These are phyloP conservation scores for Avena sativa DNA, from an alignment of 176 grass and related monocot genomes.

Conservation along the genomic window DNA sequence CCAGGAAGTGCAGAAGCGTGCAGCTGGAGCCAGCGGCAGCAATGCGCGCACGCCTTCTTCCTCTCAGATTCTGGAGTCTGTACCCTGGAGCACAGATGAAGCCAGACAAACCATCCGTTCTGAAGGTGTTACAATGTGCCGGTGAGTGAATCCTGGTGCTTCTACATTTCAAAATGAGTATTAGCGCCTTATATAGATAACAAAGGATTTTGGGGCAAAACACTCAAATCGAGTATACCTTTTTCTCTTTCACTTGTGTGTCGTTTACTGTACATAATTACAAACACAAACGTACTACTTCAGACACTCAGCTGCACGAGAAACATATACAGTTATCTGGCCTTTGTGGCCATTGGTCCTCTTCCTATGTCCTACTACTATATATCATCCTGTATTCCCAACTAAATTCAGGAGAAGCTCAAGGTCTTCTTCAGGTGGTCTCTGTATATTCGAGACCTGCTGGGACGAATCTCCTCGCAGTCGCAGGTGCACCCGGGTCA, in stretches of 20 bases:
- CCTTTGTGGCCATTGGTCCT: slow-evolving; percentile 34
- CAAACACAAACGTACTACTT: slow-evolving; percentile 33
- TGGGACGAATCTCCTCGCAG: slow-evolving; percentile 27
- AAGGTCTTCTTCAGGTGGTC: slow-evolving; percentile 36
- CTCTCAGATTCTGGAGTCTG: too few relatives aligned
- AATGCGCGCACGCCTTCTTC: neutral
- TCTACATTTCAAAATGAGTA: neutral
- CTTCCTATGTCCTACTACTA: slow-evolving; percentile 45
- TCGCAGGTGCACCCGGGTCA: slow-evolving; percentile 5
- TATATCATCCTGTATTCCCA: slow-evolving; percentile 45
- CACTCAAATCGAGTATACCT: slow-evolving; percentile 1
- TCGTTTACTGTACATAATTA: slow-evolving; percentile 35
- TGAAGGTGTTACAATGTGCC: neutral
- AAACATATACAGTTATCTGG: slow-evolving; percentile 54
- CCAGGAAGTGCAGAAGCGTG: neutral
- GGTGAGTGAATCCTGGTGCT: neutral
- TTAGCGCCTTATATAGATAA: too few relatives aligned
- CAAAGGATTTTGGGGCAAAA: too few relatives aligned
- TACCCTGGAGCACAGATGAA: neutral
- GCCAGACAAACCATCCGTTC: neutral
- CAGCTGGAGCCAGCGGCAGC: neutral
- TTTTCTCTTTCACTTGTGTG: neutral
- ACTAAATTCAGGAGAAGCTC: slow-evolving; percentile 32
- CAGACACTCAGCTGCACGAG: slow-evolving; percentile 38
- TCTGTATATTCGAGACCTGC: slow-evolving; percentile 39